phyloP scores from a whole-genome alignment of 805 yeast genomes.

The Debaryomyces castellii region DNA sequence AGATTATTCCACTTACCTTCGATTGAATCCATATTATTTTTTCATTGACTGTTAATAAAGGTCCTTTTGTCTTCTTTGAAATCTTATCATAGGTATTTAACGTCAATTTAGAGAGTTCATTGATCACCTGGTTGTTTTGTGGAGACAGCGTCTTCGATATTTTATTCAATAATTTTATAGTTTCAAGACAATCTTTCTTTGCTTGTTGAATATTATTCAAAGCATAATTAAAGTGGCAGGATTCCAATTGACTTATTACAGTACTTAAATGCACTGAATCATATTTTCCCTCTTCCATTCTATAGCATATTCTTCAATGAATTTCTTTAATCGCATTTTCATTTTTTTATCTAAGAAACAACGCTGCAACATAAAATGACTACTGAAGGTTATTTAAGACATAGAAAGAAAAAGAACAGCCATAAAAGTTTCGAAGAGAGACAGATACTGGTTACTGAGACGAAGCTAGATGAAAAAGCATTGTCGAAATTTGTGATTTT shows the following conservation, averaged over 20 bases:
- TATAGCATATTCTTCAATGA: background rate
- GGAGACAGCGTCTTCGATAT: constrained; percentile 8
- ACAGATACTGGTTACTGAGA: background rate
- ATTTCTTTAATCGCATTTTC: background rate
- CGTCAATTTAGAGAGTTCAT: constrained; percentile 18
- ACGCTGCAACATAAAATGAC: background rate
- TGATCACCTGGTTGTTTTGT: constrained; percentile 1
- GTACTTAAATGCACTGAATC: background rate
- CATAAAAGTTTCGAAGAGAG: background rate
- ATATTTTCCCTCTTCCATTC: background rate
- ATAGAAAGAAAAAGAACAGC: background rate
- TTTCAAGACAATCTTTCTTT: constrained; percentile 18
- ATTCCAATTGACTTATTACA: constrained; percentile 12
- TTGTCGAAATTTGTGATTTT: constrained; percentile 6
- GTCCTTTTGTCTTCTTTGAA: background rate
- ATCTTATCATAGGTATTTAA: constrained; percentile 21
- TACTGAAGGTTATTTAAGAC: background rate
- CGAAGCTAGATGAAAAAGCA: background rate
- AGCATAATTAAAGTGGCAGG: constrained; percentile 12
- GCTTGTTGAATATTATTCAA: constrained; percentile 14
- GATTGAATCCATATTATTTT: constrained; percentile 30
- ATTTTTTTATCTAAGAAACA: background rate
- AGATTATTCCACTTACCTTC: constrained; percentile 11
- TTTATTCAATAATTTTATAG: constrained; percentile 23
- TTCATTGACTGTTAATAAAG: constrained; percentile 5